Evolutionary conservation across 306 rosid genomes (phyloP).

Genomic region (Prunus padus): DNA sequence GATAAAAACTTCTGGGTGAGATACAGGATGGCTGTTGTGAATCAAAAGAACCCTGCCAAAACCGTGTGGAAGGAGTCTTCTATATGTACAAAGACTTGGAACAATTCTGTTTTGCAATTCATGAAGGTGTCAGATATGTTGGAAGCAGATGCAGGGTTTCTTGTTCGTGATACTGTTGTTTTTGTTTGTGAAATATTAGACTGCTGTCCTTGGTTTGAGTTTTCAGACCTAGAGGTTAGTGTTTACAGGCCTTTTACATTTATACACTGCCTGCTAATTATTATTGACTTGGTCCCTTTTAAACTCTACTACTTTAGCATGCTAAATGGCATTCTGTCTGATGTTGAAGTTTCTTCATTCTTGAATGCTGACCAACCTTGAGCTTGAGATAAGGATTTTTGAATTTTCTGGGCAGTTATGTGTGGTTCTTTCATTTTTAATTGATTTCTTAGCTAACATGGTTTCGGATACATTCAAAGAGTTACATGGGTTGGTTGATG

Average conservation of each 20-base stretch:
- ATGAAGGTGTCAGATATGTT: slow-evolving; percentile 99
- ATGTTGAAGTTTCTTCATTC: too few species aligned
- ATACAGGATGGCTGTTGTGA: slow-evolving; percentile 96
- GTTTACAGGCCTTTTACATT: slow-evolving; percentile 26
- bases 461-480: background rate
- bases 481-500: background rate
- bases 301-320: background rate
- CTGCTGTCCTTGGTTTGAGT: slow-evolving; percentile 99
- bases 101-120: slow-evolving; percentile 98
- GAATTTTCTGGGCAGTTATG: background rate
- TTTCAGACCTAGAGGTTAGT: slow-evolving; percentile 96
- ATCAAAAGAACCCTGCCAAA: slow-evolving; percentile 88
- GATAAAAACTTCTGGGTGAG: slow-evolving; percentile 99
- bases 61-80: slow-evolving; percentile 99
- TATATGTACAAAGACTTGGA: slow-evolving; percentile 98
- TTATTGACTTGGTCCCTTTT: background rate
- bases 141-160: slow-evolving; percentile 97
- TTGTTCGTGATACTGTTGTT: slow-evolving; percentile 89
- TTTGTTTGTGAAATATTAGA: slow-evolving; percentile 98
- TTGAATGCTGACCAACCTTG: background rate
- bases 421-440: background rate
- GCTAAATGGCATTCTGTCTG: background rate
- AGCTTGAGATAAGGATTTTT: background rate
- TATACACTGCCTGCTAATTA: slow-evolving; percentile 3
- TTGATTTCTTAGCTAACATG: background rate